Conservation (phyloP, 1,284 basidiomycete species). For the Tilletia caries region DNA sequence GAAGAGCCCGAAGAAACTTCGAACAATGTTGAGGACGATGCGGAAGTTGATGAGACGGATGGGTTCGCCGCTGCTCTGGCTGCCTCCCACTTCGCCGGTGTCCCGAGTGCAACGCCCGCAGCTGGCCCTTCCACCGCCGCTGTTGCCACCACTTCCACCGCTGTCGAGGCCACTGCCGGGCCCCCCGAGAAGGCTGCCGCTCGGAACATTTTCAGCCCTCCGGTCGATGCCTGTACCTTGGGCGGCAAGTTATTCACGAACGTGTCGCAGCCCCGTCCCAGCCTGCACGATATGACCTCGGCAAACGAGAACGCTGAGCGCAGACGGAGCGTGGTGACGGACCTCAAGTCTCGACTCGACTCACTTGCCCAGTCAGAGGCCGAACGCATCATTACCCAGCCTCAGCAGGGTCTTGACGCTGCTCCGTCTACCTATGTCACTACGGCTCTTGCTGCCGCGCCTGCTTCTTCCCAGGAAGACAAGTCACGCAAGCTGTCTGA, state of each 20-base stretch:
- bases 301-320: no score
- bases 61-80: slow-evolving; percentile 6
- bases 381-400: no score
- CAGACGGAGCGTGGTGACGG: not conserved
- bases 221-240: not conserved
- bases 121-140: no score
- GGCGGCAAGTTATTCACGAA: not conserved
- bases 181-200: not conserved
- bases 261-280: no score
- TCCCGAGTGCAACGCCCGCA: no score
- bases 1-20: not conserved
- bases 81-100: not conserved
- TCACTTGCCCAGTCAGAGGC: no score
- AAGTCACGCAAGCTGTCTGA: not conserved
- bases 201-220: not conserved
- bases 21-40: not conserved
- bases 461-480: no score
- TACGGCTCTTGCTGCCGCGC: no score
- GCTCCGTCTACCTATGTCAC: no score
- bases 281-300: no score
- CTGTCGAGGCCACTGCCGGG: not conserved
- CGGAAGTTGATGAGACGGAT: not conserved
- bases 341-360: not conserved
- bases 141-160: no score
- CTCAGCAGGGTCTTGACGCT: no score